Evolutionary conservation across 345 rosid species (phyloP), one percentile per base, ranked within the genome.

Genomic region (Euclidium syriacum): DNA sequence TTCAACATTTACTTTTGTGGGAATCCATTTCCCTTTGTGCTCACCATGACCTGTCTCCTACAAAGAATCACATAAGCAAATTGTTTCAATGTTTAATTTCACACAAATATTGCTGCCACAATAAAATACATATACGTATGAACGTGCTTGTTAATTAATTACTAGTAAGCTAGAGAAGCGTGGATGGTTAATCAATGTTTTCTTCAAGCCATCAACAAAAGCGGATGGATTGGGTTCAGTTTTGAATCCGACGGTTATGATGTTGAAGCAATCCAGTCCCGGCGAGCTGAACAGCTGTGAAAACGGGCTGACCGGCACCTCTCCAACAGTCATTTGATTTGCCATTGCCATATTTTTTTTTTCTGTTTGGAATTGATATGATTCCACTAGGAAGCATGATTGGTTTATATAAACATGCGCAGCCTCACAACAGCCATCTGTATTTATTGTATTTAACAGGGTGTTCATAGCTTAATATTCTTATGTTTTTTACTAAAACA

Each of bases 141-240:
- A n/a, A n/a, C n/a, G 8, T 46, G 12, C 17, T 11, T 46, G 19
- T 18, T 51, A 29, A 10, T 40, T 22, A 66, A 71, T 41, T 58
- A 83, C 92, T 75, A 81, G 72, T 36, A 75, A 81, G 80, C 89
- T 82, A 29, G 86, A 83, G 79, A 89, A 89, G 50, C 96, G 96
- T 66, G 96, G 95, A 61, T 86, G 95, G 32, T 67, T 80, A 32
- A 83, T 53, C 83, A 89, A 57, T 51, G 87, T 83, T 9, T 78
- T 66, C 53, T 60, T 23, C 14, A 86, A 50, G 23, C 90, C 88
- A 9, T 62, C 52, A 42, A 76, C 73, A 52, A 86, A 4, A 17
- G 63, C 63, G 6, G 11, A 40, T 1, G 87, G 82, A 53, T 80
- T 35, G 23, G 77, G 26, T 17, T 29, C 33, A 1, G 74, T 76